A percentile compares a stretch with the other conserved stretches of the same genome.
Evolutionary conservation across 1,139 yeast genomes (phyloP).

Genomic region (Ogataea hybrid): DNA sequence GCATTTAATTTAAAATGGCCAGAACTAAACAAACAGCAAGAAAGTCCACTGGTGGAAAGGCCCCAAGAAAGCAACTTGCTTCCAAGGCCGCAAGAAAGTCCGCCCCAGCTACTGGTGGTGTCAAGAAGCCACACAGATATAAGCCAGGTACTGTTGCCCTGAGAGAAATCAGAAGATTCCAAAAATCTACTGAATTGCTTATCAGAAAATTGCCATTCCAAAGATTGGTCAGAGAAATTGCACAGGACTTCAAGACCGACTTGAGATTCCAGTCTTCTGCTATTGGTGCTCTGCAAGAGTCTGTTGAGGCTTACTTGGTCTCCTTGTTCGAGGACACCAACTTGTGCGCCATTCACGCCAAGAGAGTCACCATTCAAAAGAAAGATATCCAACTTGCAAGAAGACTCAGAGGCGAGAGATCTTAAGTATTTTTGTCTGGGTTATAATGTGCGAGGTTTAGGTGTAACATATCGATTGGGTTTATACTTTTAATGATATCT

Average conservation of each 20-base stretch:
- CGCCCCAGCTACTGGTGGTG: slow-evolving; percentile 98
- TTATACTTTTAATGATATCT: slow-evolving; percentile 13
- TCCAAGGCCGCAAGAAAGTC: slow-evolving; percentile 99
- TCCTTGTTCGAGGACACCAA: slow-evolving; percentile 74
- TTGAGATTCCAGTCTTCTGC: slow-evolving; percentile 99
- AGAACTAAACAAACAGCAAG: slow-evolving; percentile 99
- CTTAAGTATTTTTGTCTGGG: slow-evolving; percentile 37
- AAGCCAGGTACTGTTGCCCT: slow-evolving; percentile 99
- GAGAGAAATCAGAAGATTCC: slow-evolving; percentile 99
- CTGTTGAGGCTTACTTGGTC: slow-evolving; percentile 95
- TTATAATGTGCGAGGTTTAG: slow-evolving; percentile 9
- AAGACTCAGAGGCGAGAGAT: slow-evolving; percentile 98
- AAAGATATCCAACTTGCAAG: slow-evolving; percentile 98
- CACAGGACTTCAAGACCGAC: slow-evolving; percentile 97
- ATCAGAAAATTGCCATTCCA: slow-evolving; percentile 99
- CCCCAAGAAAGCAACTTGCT: slow-evolving; percentile 99
- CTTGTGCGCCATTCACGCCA: slow-evolving; percentile 99
- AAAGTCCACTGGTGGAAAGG: slow-evolving; percentile 99
- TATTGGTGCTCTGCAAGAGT: slow-evolving; percentile 98
- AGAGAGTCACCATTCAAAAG: slow-evolving; percentile 99
- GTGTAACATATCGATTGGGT: slow-evolving; percentile 11
- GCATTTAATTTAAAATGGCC: slow-evolving; percentile 60
- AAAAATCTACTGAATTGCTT: slow-evolving; percentile 93
- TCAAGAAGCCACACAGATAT: slow-evolving; percentile 99
- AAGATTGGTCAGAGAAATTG: slow-evolving; percentile 97